Conservation (phyloP, 768 basidiomycete genomes). For the Agaricus blazei region DNA sequence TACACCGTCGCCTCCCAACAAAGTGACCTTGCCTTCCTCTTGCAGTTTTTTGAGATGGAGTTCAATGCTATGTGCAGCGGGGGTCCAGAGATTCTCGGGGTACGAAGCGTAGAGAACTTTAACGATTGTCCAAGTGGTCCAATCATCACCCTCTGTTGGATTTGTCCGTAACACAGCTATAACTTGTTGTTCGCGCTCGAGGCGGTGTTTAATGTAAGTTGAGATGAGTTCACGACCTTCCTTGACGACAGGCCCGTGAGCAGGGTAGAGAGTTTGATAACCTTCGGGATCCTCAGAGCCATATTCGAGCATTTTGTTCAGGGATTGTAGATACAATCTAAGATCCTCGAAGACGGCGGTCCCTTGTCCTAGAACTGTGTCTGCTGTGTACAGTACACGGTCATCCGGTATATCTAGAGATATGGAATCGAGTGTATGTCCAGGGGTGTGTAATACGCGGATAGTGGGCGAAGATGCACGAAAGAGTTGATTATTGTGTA, state of each 20-base stretch:
- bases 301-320: constrained; percentile 53
- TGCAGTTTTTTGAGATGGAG: constrained; percentile 74
- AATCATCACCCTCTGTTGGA: constrained; percentile 26
- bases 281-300: constrained; percentile 17
- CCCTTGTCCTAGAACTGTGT: constrained; percentile 88
- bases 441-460: constrained; percentile 78
- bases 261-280: constrained; percentile 70
- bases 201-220: constrained; percentile 75
- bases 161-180: constrained; percentile 40
- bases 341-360: constrained; percentile 89
- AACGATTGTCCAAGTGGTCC: constrained; percentile 67
- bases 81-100: constrained; percentile 63
- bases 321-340: constrained; percentile 57
- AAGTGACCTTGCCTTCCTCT: constrained; percentile 52
- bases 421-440: constrained; percentile 87
- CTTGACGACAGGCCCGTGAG: constrained; percentile 76
- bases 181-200: constrained; percentile 78
- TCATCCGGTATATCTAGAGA: constrained; percentile 67
- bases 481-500: constrained; percentile 52
- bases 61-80: constrained; percentile 64
- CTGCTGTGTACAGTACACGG: constrained; percentile 79
- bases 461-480: constrained; percentile 35
- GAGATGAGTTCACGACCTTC: constrained; percentile 58
- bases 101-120: constrained; percentile 65
- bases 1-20: constrained; percentile 45